A percentile compares a stretch with the other conserved stretches of the same genome.
Evolutionary conservation across 169 alveolate species (phyloP).

Genomic region (Plasmodium relictum): DNA sequence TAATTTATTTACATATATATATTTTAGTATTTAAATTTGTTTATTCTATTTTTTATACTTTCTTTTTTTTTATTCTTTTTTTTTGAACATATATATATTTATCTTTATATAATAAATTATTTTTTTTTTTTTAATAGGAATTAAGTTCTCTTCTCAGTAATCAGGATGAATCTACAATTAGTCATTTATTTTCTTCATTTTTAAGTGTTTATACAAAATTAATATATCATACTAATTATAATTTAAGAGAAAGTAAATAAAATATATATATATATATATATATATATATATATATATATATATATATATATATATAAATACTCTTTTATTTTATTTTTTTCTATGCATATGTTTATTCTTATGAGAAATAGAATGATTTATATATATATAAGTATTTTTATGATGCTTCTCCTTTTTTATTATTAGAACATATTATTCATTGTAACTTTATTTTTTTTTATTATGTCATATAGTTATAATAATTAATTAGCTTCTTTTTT

Average conservation of each 20-base stretch:
- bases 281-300: background rate
- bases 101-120: background rate
- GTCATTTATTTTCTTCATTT: conserved; percentile 38
- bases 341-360: background rate
- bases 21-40: background rate
- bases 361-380: background rate
- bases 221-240: conserved; percentile 59
- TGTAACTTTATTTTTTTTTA: background rate
- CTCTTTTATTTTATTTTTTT: background rate
- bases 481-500: background rate
- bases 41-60: background rate
- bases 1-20: background rate
- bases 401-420: background rate
- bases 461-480: too few species aligned
- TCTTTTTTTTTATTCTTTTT: background rate
- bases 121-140: conserved; percentile 11
- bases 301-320: background rate
- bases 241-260: conserved; percentile 44
- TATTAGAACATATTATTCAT: too few species aligned
- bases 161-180: conserved; percentile 22
- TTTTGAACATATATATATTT: background rate
- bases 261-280: background rate
- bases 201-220: conserved; percentile 51
- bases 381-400: background rate
- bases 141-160: conserved; percentile 16